Evolutionary conservation across 2,329 filamentous ascomycete species (phyloP).

Genomic region (Penicillium vulpinum): DNA sequence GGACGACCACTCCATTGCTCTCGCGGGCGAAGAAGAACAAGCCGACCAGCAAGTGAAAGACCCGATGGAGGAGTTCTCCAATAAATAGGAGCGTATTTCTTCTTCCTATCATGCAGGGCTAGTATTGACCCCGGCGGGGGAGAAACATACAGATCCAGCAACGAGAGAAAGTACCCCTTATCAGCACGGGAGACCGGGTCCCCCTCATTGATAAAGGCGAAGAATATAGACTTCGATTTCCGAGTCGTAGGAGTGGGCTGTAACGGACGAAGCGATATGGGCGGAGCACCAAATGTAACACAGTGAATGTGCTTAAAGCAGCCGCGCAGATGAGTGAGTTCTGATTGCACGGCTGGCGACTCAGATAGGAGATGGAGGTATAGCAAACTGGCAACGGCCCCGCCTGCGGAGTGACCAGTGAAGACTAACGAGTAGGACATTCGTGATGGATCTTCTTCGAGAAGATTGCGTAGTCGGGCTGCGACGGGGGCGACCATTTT

Average conservation of each 20-base stretch:
- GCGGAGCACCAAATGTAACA: constrained; percentile 81
- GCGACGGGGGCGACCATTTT: constrained; percentile 76
- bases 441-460: constrained; percentile 70
- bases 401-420: constrained; percentile 83
- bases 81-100: constrained; percentile 20
- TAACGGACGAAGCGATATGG: constrained; percentile 70
- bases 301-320: constrained; percentile 81
- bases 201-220: constrained; percentile 81
- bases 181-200: constrained; percentile 79
- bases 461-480: constrained; percentile 64
- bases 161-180: constrained; percentile 69
- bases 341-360: constrained; percentile 49
- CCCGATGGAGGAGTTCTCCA: constrained; percentile 16
- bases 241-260: constrained; percentile 54
- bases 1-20: constrained; percentile 65
- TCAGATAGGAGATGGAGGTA: constrained; percentile 76
- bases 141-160: constrained; percentile 69
- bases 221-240: constrained; percentile 69
- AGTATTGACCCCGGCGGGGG: constrained; percentile 51
- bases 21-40: constrained; percentile 16
- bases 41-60: constrained; percentile 15
- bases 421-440: constrained; percentile 71
- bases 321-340: constrained; percentile 67
- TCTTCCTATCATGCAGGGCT: constrained; percentile 17
- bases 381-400: constrained; percentile 75